phyloP scores from a whole-genome alignment of 1,284 basidiomycete genomes.

The Ceratobasidium sp. region DNA sequence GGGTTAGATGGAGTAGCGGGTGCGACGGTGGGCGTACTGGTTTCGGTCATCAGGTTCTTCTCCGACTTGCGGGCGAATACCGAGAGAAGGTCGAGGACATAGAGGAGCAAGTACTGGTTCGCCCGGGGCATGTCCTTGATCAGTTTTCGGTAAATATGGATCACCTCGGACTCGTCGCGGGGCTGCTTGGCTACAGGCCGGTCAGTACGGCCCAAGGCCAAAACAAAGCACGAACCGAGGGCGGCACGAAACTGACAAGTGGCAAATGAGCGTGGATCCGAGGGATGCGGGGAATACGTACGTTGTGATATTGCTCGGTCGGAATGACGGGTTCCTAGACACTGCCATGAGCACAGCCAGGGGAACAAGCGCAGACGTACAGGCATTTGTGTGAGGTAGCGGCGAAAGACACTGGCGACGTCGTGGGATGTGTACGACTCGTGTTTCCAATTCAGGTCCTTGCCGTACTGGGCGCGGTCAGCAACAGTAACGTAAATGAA shows the following conservation, averaged over 20 bases:
- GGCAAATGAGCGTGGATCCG: constrained; percentile 11
- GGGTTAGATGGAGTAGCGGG: neutral
- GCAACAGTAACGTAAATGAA: neutral
- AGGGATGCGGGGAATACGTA: constrained; percentile 52
- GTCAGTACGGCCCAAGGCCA: constrained; percentile 31
- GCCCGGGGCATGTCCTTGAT: constrained; percentile 85
- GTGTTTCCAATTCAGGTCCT: constrained; percentile 87
- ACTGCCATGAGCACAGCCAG: constrained; percentile 30
- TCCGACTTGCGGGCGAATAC: constrained; percentile 92
- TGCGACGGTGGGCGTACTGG: constrained; percentile 64
- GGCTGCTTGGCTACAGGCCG: constrained; percentile 62
- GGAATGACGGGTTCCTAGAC: constrained; percentile 88
- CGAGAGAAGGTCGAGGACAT: constrained; percentile 93
- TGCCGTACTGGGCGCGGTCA: constrained; percentile 74
- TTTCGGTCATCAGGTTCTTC: constrained; percentile 94
- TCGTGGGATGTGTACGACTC: constrained; percentile 92
- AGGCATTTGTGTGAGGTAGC: constrained; percentile 96
- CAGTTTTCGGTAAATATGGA: constrained; percentile 80
- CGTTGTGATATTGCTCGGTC: constrained; percentile 83
- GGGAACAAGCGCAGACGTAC: constrained; percentile 58
- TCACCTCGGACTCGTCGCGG: constrained; percentile 69
- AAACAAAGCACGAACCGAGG: constrained; percentile 59
- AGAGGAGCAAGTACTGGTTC: constrained; percentile 93
- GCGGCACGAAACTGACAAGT: constrained; percentile 76
- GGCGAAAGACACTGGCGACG: constrained; percentile 92